Base-by-base conservation (phyloP, 2,329 filamentous ascomycete species). In the Hymenoscyphus fructigenus region DNA sequence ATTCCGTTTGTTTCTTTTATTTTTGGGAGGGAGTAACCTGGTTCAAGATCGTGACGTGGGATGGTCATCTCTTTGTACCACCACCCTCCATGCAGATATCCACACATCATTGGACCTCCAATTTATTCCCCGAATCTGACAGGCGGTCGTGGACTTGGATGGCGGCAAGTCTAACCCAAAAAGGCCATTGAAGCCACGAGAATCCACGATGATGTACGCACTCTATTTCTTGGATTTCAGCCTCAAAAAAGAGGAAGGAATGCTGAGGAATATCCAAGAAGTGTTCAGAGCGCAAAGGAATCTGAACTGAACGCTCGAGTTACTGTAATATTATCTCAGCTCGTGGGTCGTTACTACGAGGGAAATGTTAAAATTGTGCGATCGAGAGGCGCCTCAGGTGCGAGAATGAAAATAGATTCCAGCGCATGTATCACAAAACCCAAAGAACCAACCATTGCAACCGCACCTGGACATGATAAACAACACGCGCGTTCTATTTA, bases 401-500 rank as follows among this genome's bases (percentile, higher is more conserved):
- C 14, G 4, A 14, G 14, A 38, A 38, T 38, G 36, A 38, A 38
- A 17, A 15, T 38, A 38, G 36, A 38, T 38, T 38, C 14, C 36
- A 38, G 14, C 36, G 14, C 14, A 14, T 15, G 36, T 38, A 38
- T 38, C 36, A 38, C 36, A 5, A n/a, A 23, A 26, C 47, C 20
- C 44, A 50, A 50, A 15, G 26, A 32, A 29, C 26, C 23, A 10
- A 50, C 15, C 23, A 20, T 47, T 56, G 32, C 60, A 61, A 61
- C 32, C 23, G 26, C 7, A 41, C 60, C 12, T 1, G 36, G 20
- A 50, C 9, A 7, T n/a, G 23, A 50, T 7, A 34, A 55, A 32
- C 17, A 50, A 50, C 15, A 29, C 44, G 20, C 47, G 47, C 32
- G 55, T 23, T 57, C 47, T 56, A 61, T 56, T 61, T 61, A 61